phyloP scores from a whole-genome alignment of 2,329 filamentous ascomycete genomes.

The Calonectria montana region DNA sequence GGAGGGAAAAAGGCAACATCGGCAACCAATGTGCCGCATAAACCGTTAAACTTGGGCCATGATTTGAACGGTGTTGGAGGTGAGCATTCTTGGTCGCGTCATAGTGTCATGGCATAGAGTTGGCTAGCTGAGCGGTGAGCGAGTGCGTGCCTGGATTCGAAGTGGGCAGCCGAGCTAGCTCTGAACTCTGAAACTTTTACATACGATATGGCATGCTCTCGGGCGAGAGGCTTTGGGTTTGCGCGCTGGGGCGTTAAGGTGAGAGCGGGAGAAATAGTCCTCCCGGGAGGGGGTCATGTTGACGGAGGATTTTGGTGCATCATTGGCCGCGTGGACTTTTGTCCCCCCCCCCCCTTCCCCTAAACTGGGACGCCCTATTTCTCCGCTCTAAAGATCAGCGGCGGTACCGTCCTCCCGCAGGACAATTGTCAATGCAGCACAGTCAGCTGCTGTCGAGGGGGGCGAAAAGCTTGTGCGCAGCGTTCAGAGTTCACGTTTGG shows the following conservation, averaged over 20 bases:
- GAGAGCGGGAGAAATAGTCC: constrained; percentile 5
- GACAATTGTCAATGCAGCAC: not conserved
- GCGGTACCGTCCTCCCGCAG: not conserved
- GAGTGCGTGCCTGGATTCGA: constrained; percentile 3
- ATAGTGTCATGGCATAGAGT: constrained; percentile 2
- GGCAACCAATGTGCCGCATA: not conserved
- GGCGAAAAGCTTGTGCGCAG: not conserved
- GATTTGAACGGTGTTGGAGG: not conserved
- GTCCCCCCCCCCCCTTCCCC: not conserved
- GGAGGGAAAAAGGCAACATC: not conserved
- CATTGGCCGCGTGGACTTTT: not conserved
- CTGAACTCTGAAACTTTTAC: constrained; percentile 11
- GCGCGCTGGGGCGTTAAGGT: constrained; percentile 12
- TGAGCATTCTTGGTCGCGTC: not conserved
- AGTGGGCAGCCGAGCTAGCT: constrained; percentile 4
- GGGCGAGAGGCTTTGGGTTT: not conserved
- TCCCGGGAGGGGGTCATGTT: constrained; percentile 1
- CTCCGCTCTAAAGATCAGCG: not conserved
- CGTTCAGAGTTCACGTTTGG: not conserved
- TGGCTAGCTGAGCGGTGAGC: constrained; percentile 1
- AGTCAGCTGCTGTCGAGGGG: not conserved
- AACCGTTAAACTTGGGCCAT: not conserved
- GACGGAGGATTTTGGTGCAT: not conserved
- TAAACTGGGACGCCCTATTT: constrained; percentile 4
- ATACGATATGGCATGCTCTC: not conserved